A percentile compares a stretch with the other conserved stretches of the same genome.
phyloP scores from a whole-genome alignment of 2,329 filamentous ascomycete species.

The Pleoardoris graminearum region DNA sequence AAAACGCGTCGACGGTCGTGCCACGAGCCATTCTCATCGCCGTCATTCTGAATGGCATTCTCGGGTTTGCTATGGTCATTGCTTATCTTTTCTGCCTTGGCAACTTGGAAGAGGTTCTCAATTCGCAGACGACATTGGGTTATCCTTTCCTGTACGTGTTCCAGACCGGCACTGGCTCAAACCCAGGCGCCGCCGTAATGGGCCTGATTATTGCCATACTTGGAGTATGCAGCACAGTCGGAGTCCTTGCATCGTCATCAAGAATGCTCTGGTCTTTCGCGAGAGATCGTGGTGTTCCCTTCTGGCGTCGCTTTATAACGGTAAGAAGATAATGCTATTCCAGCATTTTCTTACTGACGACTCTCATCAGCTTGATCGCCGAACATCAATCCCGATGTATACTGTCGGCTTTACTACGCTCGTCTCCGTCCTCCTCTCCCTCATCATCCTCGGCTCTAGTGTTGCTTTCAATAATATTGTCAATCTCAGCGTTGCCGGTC shows the following conservation, averaged over 20 bases:
- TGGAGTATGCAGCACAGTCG: conserved; percentile 33
- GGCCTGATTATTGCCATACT: conserved; percentile 22
- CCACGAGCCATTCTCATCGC: conserved; percentile 40
- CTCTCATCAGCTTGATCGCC: not conserved
- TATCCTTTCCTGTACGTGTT: conserved; percentile 36
- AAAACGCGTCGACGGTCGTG: conserved; percentile 17
- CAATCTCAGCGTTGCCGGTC: conserved; percentile 4
- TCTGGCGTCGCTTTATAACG: not conserved
- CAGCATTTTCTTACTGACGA: not conserved
- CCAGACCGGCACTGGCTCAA: conserved; percentile 18
- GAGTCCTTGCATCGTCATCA: conserved; percentile 34
- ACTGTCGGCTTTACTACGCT: not conserved
- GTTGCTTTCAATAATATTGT: conserved; percentile 12
- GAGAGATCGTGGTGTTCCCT: conserved; percentile 41
- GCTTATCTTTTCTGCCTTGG: conserved; percentile 37
- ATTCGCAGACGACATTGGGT: conserved; percentile 30
- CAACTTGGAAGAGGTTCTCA: conserved; percentile 25
- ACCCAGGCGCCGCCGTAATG: conserved; percentile 47
- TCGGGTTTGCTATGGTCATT: conserved; percentile 38
- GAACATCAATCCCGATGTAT: not conserved
- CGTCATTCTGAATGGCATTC: conserved; percentile 38
- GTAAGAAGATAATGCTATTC: not conserved
- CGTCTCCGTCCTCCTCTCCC: conserved; percentile 8
- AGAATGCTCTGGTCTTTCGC: conserved; percentile 43
- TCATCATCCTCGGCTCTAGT: conserved; percentile 13